These are phyloP conservation scores for Amphichorda felina DNA, from an alignment of 2,329 filamentous ascomycete species.

Conservation along the genomic window DNA sequence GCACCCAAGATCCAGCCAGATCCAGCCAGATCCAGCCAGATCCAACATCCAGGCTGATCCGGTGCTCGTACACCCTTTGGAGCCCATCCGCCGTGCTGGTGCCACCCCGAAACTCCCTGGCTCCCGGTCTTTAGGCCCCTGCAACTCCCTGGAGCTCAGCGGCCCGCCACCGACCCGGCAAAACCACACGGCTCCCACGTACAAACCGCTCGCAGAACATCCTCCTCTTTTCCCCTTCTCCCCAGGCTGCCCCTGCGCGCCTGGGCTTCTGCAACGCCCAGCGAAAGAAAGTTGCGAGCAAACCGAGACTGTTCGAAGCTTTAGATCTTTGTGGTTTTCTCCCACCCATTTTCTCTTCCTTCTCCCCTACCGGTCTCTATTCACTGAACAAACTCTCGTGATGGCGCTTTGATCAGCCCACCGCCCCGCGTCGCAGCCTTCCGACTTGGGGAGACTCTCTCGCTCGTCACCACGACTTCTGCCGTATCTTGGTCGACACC, in stretches of 20 bases:
- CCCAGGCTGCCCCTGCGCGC: slow-evolving; percentile 5
- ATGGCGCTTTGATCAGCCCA: slow-evolving; percentile 3
- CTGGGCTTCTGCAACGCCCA: slow-evolving; percentile 3
- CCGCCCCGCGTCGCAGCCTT: slow-evolving; percentile 4
- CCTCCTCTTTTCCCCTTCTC: slow-evolving; percentile 1
- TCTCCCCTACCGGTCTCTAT: slow-evolving; percentile 1
- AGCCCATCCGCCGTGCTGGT: no score
- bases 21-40: no score
- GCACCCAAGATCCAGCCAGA: no score
- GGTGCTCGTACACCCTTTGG: no score
- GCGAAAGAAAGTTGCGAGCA: not conserved
- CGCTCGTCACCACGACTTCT: not conserved
- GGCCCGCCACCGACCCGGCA: no score
- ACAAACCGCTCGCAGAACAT: not conserved
- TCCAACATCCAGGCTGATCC: no score
- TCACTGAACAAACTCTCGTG: not conserved
- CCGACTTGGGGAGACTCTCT: slow-evolving; percentile 4
- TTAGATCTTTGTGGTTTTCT: not conserved
- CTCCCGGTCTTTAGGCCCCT: no score
- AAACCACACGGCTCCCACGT: no score
- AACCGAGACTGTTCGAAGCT: not conserved
- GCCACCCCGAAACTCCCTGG: no score
- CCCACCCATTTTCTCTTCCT: not conserved
- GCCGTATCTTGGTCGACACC: not conserved
- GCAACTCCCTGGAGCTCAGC: no score